phyloP scores from a whole-genome alignment of 1,139 yeast genomes.

The Yamadazyma blattariae region DNA sequence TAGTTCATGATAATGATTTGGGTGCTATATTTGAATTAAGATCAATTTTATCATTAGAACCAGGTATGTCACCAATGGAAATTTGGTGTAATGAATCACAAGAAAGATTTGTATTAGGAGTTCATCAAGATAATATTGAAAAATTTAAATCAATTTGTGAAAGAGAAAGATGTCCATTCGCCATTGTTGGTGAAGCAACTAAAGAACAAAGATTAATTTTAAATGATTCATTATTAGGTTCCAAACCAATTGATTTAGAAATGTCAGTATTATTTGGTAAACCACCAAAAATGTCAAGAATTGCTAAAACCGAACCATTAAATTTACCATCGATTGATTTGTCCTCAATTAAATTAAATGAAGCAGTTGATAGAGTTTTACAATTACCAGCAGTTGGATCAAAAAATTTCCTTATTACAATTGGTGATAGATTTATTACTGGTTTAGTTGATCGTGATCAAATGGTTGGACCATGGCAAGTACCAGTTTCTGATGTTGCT shows the following conservation, averaged over 20 bases:
- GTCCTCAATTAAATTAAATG: constrained; percentile 37
- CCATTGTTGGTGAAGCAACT: constrained; percentile 95
- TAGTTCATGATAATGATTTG: constrained; percentile 93
- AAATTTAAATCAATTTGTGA: constrained; percentile 76
- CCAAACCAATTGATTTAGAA: constrained; percentile 92
- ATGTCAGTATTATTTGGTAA: constrained; percentile 97
- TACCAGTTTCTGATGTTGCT: constrained; percentile 98
- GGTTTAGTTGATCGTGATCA: constrained; percentile 98
- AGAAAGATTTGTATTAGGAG: constrained; percentile 95
- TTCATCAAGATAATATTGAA: constrained; percentile 74
- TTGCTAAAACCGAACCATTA: constrained; percentile 64
- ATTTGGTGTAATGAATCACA: constrained; percentile 99
- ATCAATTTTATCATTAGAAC: constrained; percentile 86
- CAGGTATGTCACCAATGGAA: constrained; percentile 99
- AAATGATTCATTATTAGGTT: constrained; percentile 69
- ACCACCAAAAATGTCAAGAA: constrained; percentile 91
- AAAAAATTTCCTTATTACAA: constrained; percentile 89
- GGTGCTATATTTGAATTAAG: constrained; percentile 94
- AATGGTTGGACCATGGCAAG: constrained; percentile 99
- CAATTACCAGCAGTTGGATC: constrained; percentile 95
- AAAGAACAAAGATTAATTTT: constrained; percentile 79
- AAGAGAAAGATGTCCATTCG: constrained; percentile 95
- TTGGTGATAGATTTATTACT: constrained; percentile 95
- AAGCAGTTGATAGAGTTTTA: constrained; percentile 78
- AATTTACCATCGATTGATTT: constrained; percentile 48